A percentile compares a stretch with the other conserved stretches of the same genome.
phyloP scores from a whole-genome alignment of 805 yeast species.

The Wickerhamomyces chambardii region DNA sequence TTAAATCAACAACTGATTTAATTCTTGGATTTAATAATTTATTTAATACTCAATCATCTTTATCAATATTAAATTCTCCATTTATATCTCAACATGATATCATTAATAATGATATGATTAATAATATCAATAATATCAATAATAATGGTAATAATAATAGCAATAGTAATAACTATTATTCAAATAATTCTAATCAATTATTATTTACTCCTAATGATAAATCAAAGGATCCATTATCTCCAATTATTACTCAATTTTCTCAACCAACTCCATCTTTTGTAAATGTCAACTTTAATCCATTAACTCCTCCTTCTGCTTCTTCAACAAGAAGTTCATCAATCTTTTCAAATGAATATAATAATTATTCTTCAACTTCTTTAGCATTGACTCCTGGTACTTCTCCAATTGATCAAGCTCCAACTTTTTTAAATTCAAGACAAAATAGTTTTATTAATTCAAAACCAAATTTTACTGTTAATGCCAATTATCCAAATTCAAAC shows the following conservation, averaged over 20 bases:
- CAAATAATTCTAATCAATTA: too few species aligned
- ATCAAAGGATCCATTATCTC: too few species aligned
- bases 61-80: not conserved
- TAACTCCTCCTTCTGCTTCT: constrained; percentile 25
- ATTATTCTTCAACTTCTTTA: constrained; percentile 8
- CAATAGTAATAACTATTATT: too few species aligned
- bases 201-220: too few species aligned
- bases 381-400: constrained; percentile 9
- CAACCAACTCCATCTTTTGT: not conserved
- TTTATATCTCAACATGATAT: not conserved
- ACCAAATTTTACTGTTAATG: constrained; percentile 4
- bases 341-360: constrained; percentile 7
- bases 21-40: not conserved
- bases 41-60: not conserved
- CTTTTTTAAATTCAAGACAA: constrained; percentile 8
- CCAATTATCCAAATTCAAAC: not conserved
- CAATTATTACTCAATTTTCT: not conserved
- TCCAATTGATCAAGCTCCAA: constrained; percentile 11
- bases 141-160: too few species aligned
- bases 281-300: constrained; percentile 8
- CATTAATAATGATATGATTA: not conserved
- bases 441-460: not conserved
- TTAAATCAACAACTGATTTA: not conserved
- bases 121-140: too few species aligned
- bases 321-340: constrained; percentile 16